Evolutionary conservation across 73 alveolate genomes (phyloP).

Genomic region (Uronychia setigera): DNA sequence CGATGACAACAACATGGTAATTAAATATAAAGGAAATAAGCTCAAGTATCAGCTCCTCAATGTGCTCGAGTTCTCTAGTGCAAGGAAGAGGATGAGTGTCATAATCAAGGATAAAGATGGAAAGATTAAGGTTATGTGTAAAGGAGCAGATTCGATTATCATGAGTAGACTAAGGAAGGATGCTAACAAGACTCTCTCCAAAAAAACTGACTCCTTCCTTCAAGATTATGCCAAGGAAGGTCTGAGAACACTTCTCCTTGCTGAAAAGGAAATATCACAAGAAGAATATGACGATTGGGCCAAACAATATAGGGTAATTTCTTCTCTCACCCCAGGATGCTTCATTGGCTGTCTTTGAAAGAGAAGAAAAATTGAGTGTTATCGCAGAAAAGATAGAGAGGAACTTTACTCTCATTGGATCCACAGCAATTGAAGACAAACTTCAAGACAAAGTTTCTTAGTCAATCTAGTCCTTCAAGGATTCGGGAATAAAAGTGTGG

Average conservation of each 20-base stretch:
- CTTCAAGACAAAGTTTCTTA: slow-evolving; percentile 91
- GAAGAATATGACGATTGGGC: slow-evolving; percentile 89
- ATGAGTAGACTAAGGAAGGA: slow-evolving; percentile 42
- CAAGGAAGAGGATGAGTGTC: slow-evolving; percentile 96
- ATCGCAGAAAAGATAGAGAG: slow-evolving; percentile 81
- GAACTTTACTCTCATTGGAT: slow-evolving; percentile 85
- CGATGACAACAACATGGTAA: slow-evolving; percentile 70
- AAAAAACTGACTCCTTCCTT: slow-evolving; percentile 68
- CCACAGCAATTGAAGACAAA: slow-evolving; percentile 94
- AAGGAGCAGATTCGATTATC: slow-evolving; percentile 93
- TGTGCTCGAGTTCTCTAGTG: slow-evolving; percentile 89
- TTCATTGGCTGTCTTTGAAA: slow-evolving; percentile 59
- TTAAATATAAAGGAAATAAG: slow-evolving; percentile 15
- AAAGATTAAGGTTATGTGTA: slow-evolving; percentile 80
- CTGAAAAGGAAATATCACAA: slow-evolving; percentile 80
- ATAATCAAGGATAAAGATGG: slow-evolving; percentile 73
- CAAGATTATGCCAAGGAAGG: slow-evolving; percentile 91
- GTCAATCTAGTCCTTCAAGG: slow-evolving; percentile 10
- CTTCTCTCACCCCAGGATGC: slow-evolving; percentile 49
- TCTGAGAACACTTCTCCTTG: slow-evolving; percentile 94
- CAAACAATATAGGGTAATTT: slow-evolving; percentile 39
- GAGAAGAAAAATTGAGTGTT: slow-evolving; percentile 77
- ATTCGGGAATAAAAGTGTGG: slow-evolving; percentile 91
- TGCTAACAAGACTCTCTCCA: not conserved
- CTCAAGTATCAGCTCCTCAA: slow-evolving; percentile 76